Percentiles rank a stretch among this genome's conserved stretches.
Conservation (phyloP, 129 eudicot genomes). For the Lactuca sativa region DNA sequence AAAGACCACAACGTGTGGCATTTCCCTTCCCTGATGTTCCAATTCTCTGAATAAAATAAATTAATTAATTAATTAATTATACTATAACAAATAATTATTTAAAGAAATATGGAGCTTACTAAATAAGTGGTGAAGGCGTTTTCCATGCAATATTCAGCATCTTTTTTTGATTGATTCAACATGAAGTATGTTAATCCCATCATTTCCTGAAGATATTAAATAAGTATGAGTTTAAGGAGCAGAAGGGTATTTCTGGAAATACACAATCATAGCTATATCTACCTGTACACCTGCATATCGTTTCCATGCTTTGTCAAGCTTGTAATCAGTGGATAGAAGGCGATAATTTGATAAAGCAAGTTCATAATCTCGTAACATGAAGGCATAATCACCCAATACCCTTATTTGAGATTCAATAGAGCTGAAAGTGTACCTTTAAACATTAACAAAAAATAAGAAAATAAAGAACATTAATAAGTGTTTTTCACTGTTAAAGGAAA, state of each 20-base stretch:
- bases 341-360: conserved; percentile 95
- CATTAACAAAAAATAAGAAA: conserved; percentile 32
- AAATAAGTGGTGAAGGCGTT: conserved; percentile 77
- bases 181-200: conserved; percentile 91
- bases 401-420: conserved; percentile 96
- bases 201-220: conserved; percentile 66
- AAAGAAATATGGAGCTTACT: conserved; percentile 46
- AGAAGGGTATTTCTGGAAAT: conserved; percentile 11
- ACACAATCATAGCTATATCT: background rate
- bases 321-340: conserved; percentile 85
- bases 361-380: conserved; percentile 94
- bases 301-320: conserved; percentile 99
- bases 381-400: conserved; percentile 93
- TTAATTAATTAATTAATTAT: conserved; percentile 1
- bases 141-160: conserved; percentile 95
- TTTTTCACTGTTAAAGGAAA: background rate
- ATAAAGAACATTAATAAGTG: no score
- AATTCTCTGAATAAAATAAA: conserved; percentile 53
- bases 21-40: conserved; percentile 78
- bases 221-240: background rate
- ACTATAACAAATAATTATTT: background rate
- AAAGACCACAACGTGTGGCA: conserved; percentile 91
- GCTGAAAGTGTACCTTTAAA: conserved; percentile 84
- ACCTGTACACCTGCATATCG: conserved; percentile 99
- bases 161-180: conserved; percentile 94